Percentiles rank a stretch among this genome's conserved stretches.
phyloP scores from a whole-genome alignment of 108 stramenopile genomes.

The Epithemia pelagica region DNA sequence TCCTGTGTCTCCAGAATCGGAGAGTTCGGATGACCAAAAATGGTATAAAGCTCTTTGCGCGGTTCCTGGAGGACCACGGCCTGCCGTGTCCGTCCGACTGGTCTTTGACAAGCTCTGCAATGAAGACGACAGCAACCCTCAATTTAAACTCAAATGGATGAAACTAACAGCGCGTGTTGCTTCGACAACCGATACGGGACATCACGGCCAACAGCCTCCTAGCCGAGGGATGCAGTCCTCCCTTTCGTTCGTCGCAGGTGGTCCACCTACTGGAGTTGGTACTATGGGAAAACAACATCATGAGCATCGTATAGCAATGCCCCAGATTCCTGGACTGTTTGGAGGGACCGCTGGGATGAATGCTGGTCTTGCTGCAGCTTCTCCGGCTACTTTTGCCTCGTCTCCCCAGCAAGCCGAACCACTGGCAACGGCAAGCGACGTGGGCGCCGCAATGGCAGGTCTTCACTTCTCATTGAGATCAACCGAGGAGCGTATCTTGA shows the following conservation, averaged over 20 bases:
- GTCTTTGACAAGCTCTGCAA: not conserved
- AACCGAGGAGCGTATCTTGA: not conserved
- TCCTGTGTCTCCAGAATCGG: not conserved
- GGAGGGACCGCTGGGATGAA: too few relatives aligned
- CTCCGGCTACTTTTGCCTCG: too few relatives aligned
- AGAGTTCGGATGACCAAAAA: not conserved
- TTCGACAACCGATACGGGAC: too few relatives aligned
- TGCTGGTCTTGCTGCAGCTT: too few relatives aligned
- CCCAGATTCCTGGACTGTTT: too few relatives aligned
- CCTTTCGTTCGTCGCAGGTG: too few relatives aligned
- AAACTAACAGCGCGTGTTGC: not conserved
- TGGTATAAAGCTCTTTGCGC: constrained; percentile 1
- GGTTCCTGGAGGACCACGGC: not conserved
- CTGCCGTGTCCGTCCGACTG: not conserved
- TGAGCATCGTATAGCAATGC: too few relatives aligned
- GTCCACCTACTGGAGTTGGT: too few relatives aligned
- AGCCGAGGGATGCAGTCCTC: too few relatives aligned
- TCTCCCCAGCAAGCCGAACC: not conserved
- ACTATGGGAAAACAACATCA: too few relatives aligned
- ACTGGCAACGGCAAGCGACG: not conserved
- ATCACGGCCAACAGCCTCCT: too few relatives aligned
- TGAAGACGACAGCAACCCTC: not conserved
- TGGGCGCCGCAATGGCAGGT: not conserved
- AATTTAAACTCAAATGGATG: not conserved
- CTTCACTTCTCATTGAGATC: not conserved